Evolutionary conservation across 2,329 filamentous ascomycete genomes (phyloP).

Genomic region (Aspergillus sp.): DNA sequence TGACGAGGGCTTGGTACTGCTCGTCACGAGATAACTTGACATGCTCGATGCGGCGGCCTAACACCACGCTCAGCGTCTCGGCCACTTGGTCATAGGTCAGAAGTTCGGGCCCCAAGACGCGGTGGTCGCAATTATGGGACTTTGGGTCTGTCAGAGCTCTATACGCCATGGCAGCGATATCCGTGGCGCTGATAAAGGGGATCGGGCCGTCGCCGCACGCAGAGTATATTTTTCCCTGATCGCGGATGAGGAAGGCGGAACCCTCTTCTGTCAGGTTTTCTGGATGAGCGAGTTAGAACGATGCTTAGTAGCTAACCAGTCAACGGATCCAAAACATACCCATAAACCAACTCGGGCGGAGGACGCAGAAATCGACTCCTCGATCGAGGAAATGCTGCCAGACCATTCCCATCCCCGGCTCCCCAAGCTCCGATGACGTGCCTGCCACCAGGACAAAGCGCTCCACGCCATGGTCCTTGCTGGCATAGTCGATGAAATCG

Average conservation of each 20-base stretch:
- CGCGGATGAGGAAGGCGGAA: slow-evolving; percentile 23
- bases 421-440: slow-evolving; percentile 27
- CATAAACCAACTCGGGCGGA: slow-evolving; percentile 44
- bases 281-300: slow-evolving; percentile 8
- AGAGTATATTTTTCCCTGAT: slow-evolving; percentile 33
- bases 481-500: slow-evolving; percentile 36
- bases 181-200: slow-evolving; percentile 39
- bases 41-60: slow-evolving; percentile 1
- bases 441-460: slow-evolving; percentile 41
- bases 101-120: slow-evolving; percentile 24
- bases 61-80: background rate
- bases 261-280: slow-evolving; percentile 38
- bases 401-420: slow-evolving; percentile 27
- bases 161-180: slow-evolving; percentile 40
- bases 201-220: slow-evolving; percentile 37
- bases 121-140: slow-evolving; percentile 34
- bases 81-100: slow-evolving; percentile 24
- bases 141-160: slow-evolving; percentile 30
- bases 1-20: background rate
- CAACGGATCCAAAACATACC: slow-evolving; percentile 14
- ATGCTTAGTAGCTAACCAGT: background rate
- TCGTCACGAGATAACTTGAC: slow-evolving; percentile 1
- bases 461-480: slow-evolving; percentile 20
- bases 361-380: slow-evolving; percentile 34
- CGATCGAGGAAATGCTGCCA: slow-evolving; percentile 32